Evolutionary conservation across 345 rosid species (phyloP), one percentile per base, ranked within the genome.

Genomic region (Eucalyptus decipiens): DNA sequence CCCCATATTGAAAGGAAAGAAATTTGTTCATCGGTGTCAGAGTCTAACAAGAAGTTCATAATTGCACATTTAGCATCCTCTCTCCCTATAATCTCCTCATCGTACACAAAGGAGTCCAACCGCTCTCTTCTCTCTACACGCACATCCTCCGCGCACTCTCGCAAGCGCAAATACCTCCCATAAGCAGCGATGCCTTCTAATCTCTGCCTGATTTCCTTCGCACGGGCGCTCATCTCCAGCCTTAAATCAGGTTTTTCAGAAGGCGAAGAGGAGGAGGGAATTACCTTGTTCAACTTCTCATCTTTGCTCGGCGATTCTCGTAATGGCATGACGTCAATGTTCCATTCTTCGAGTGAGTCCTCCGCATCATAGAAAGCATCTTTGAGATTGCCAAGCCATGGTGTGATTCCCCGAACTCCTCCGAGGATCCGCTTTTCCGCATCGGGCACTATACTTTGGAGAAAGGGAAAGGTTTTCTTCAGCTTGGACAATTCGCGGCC

Each of bases 261-360:
- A 58, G 65, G n/a, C 30, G 65, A 5, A 1, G 26, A 21, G 58
- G 30, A 24, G 65, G 13, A 5, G 65, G 65, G 28, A 58, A 11
- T 26, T 58, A 26, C 62, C 65, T 58, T n/a, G 0, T 58, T 58
- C 65, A 58, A 58, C n/a, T 58, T 60, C 67, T 28, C 67, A 5
- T 60, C 15, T 11, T 11, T 28, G 67, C 67, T 11, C 67, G 26
- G 60, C 60, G 60, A 54, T 54, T 54, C 60, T 19, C 60, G 58
- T 54, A 54, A 54, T 54, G 0, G 60, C 60, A 1, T 19, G 0
- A 54, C 28, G 0, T 2, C 60, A 0, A 8, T 0, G 11, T 8
- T 54, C 60, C 26, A 19, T 1, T 54, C 60, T 19, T 54, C 60
- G 28, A 54, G 60, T 23, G 23, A 23, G 60, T 23, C 60, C 60